Percentiles rank a stretch among this genome's conserved stretches.
Evolutionary conservation across 441 rosid genomes (phyloP).

Genomic region (Viola pubescens): DNA sequence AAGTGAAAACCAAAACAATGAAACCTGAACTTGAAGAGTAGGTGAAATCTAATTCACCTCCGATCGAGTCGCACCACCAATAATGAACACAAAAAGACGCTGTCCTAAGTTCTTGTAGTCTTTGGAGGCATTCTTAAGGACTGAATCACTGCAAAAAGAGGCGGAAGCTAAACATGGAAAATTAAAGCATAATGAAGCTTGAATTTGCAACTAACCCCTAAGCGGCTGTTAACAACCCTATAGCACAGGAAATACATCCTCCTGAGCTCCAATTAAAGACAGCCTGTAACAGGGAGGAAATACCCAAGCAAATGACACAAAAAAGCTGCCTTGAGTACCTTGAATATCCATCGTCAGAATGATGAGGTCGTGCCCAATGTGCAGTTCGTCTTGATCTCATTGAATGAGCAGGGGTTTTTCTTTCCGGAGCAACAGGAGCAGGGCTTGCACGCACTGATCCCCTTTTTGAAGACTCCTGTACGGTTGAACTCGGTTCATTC

Average conservation of each 20-base stretch:
- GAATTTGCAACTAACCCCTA: background rate
- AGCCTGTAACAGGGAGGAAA: background rate
- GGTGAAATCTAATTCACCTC: conserved; percentile 46
- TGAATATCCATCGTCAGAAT: conserved; percentile 87
- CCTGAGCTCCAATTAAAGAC: no score
- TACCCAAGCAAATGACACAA: background rate
- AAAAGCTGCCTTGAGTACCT: conserved; percentile 34
- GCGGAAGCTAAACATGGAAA: conserved; percentile 8
- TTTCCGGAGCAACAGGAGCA: conserved; percentile 35
- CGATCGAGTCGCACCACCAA: conserved; percentile 95
- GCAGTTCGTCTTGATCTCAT: conserved; percentile 91
- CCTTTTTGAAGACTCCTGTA: conserved; percentile 29
- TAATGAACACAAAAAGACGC: conserved; percentile 73
- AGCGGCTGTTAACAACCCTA: background rate
- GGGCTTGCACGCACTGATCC: conserved; percentile 35
- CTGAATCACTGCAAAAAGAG: conserved; percentile 52
- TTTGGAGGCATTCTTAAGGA: conserved; percentile 44
- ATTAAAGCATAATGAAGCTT: conserved; percentile 11
- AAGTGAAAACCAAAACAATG: background rate
- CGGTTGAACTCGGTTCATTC: conserved; percentile 53
- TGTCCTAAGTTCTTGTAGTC: conserved; percentile 84
- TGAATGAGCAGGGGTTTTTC: conserved; percentile 59
- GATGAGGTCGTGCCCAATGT: conserved; percentile 73
- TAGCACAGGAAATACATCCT: background rate
- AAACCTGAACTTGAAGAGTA: background rate